phyloP scores from a whole-genome alignment of 805 yeast species.

The Suhomyces canberraensis region DNA sequence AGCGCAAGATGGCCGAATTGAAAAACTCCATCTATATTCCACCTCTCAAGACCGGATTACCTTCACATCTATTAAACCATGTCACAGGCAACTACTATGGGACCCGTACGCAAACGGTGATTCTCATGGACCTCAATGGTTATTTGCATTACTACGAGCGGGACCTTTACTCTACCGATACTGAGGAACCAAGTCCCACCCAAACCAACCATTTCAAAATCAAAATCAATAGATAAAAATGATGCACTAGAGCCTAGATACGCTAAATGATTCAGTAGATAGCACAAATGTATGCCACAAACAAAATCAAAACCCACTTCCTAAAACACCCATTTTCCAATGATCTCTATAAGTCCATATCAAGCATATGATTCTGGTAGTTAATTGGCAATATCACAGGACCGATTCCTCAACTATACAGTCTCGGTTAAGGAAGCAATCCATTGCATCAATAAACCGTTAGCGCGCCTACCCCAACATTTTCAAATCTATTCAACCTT shows the following conservation, averaged over 20 bases:
- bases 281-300: no score
- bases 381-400: no score
- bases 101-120: slow-evolving; percentile 81
- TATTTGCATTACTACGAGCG: slow-evolving; percentile 59
- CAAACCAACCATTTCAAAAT: slow-evolving; percentile 5
- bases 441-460: no score
- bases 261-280: background rate
- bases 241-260: background rate
- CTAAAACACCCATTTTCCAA: no score
- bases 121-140: slow-evolving; percentile 54
- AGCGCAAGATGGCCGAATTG: slow-evolving; percentile 38
- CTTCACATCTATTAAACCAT: slow-evolving; percentile 2
- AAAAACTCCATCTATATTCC: slow-evolving; percentile 70
- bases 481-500: no score
- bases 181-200: background rate
- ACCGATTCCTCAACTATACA: no score
- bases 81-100: slow-evolving; percentile 65
- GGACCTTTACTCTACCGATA: slow-evolving; percentile 52
- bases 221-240: slow-evolving; percentile 1
- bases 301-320: no score
- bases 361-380: no score
- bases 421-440: no score
- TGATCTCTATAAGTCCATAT: no score
- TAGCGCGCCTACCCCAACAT: no score
- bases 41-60: slow-evolving; percentile 41